These are phyloP conservation scores for Yamadazyma nakazawae DNA, from an alignment of 805 yeast genomes.

Conservation along the genomic window DNA sequence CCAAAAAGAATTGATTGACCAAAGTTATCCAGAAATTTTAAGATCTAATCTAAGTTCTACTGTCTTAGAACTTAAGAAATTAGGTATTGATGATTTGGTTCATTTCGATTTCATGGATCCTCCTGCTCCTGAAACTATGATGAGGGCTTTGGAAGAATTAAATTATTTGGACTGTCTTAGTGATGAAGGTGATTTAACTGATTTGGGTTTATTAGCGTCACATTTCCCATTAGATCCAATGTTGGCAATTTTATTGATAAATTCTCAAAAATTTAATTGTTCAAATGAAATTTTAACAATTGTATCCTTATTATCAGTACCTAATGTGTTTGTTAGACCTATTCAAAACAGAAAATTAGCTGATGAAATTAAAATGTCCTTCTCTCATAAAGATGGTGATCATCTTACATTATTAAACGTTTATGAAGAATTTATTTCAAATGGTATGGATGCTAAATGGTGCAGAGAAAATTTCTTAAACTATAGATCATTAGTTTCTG, in stretches of 20 bases:
- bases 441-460: slow-evolving; percentile 83
- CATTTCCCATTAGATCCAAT: slow-evolving; percentile 95
- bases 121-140: slow-evolving; percentile 99
- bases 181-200: slow-evolving; percentile 87
- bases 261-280: slow-evolving; percentile 80
- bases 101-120: slow-evolving; percentile 99
- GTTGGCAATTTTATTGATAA: slow-evolving; percentile 89
- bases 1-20: slow-evolving; percentile 89
- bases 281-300: slow-evolving; percentile 85
- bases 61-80: slow-evolving; percentile 86
- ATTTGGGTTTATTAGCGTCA: slow-evolving; percentile 86
- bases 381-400: slow-evolving; percentile 94
- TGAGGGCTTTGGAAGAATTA: slow-evolving; percentile 95
- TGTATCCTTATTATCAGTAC: slow-evolving; percentile 88
- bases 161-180: slow-evolving; percentile 86
- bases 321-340: slow-evolving; percentile 93
- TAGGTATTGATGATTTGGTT: slow-evolving; percentile 93
- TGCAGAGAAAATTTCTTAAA: slow-evolving; percentile 87
- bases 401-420: slow-evolving; percentile 89
- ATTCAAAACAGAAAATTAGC: slow-evolving; percentile 83
- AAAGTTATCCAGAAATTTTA: slow-evolving; percentile 92
- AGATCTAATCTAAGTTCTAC: slow-evolving; percentile 89
- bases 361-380: slow-evolving; percentile 81
- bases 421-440: slow-evolving; percentile 63
- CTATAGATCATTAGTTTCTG: slow-evolving; percentile 77